phyloP scores from a whole-genome alignment of 257 asterid species.

The Nicotiana knightiana region DNA sequence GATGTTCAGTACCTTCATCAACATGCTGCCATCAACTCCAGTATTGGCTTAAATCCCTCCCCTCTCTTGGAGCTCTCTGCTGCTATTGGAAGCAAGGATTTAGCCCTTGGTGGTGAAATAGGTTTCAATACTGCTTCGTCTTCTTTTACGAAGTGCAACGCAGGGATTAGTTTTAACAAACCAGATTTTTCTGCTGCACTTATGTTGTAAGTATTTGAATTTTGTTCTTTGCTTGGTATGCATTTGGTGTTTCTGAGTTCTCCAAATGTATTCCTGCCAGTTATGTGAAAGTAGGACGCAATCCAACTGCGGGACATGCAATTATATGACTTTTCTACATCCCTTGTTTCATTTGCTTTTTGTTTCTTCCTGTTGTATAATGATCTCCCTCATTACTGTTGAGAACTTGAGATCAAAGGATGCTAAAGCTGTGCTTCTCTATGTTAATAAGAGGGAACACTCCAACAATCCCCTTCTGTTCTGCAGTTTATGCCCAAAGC shows the following conservation, averaged over 20 bases:
- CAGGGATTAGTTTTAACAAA: slow-evolving; percentile 70
- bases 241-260: background rate
- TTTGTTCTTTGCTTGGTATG: slow-evolving; percentile 3
- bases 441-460: too few species aligned
- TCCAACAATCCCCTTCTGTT: too few species aligned
- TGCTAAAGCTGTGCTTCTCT: too few species aligned
- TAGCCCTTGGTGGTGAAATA: slow-evolving; percentile 71
- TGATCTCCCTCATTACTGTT: too few species aligned
- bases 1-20: slow-evolving; percentile 66
- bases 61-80: slow-evolving; percentile 78
- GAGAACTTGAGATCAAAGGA: too few species aligned
- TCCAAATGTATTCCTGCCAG: background rate
- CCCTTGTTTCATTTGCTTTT: too few species aligned
- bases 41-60: slow-evolving; percentile 70
- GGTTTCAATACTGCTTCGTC: slow-evolving; percentile 71
- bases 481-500: too few species aligned
- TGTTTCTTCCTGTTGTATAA: too few species aligned
- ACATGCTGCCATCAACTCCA: slow-evolving; percentile 68
- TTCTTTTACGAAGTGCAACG: slow-evolving; percentile 68
- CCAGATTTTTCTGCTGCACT: slow-evolving; percentile 76
- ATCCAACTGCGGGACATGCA: background rate
- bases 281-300: background rate
- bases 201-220: slow-evolving; percentile 40
- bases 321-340: background rate
- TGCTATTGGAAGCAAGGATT: slow-evolving; percentile 55